phyloP scores from a whole-genome alignment of 768 basidiomycete species.

The Wakefieldia striispora region DNA sequence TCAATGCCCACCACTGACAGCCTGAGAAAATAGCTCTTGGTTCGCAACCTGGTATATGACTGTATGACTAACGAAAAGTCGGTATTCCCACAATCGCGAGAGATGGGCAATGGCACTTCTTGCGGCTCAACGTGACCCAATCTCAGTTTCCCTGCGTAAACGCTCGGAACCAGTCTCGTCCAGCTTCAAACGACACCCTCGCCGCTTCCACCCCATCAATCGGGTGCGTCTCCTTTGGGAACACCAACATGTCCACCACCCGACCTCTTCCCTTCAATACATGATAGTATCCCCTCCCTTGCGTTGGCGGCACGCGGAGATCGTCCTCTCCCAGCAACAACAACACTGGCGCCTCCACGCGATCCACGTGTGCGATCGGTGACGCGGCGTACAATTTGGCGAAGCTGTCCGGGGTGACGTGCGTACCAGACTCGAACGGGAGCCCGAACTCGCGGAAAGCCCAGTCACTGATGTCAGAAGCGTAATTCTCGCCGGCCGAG shows the following conservation, averaged over 20 bases:
- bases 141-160: slow-evolving; percentile 10
- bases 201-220: slow-evolving; percentile 62
- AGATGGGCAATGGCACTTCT: too few relatives aligned
- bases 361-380: slow-evolving; percentile 53
- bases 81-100: too few relatives aligned
- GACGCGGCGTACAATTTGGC: slow-evolving; percentile 46
- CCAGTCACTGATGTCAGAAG: slow-evolving; percentile 74
- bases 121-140: too few relatives aligned
- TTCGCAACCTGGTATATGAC: too few relatives aligned
- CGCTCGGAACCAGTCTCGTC: slow-evolving; percentile 47
- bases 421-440: slow-evolving; percentile 32
- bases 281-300: slow-evolving; percentile 65
- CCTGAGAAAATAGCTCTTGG: too few relatives aligned
- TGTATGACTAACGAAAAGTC: too few relatives aligned
- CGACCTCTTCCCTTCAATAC: slow-evolving; percentile 48
- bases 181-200: slow-evolving; percentile 51
- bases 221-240: slow-evolving; percentile 61
- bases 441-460: slow-evolving; percentile 40
- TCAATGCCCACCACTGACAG: too few relatives aligned
- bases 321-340: slow-evolving; percentile 61
- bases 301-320: slow-evolving; percentile 58
- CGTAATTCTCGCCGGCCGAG: slow-evolving; percentile 51
- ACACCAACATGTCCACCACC: slow-evolving; percentile 57
- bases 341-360: slow-evolving; percentile 52
- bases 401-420: slow-evolving; percentile 47